phyloP scores from a whole-genome alignment of 805 yeast species.

The Henningerozyma blattae region DNA sequence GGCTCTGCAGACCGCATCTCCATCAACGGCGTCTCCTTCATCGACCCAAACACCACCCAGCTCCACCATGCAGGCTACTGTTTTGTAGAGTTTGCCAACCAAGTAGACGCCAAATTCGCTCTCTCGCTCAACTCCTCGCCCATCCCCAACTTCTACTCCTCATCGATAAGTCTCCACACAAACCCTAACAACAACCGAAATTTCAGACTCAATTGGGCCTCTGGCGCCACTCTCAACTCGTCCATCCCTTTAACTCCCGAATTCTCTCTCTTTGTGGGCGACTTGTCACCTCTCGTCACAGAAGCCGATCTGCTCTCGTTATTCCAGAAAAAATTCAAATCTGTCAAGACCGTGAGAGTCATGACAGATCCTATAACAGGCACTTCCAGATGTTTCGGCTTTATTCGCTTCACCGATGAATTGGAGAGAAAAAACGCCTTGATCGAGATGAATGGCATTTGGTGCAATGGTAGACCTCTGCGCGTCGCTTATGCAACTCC shows the following conservation, averaged over 20 bases:
- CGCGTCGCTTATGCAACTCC: constrained; percentile 76
- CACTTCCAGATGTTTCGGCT: constrained; percentile 68
- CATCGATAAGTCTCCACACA: constrained; percentile 13
- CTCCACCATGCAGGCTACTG: constrained; percentile 54
- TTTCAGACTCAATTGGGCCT: constrained; percentile 74
- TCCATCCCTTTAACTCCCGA: constrained; percentile 67
- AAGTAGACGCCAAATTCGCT: constrained; percentile 60
- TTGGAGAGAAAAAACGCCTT: constrained; percentile 57
- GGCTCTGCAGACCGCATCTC: neutral
- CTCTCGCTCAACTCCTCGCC: constrained; percentile 52
- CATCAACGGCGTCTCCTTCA: constrained; percentile 22
- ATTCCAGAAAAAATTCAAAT: constrained; percentile 52
- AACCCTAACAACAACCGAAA: constrained; percentile 37
- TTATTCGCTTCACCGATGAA: constrained; percentile 64
- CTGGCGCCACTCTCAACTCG: constrained; percentile 64
- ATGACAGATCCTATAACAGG: constrained; percentile 81
- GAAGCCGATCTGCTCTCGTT: constrained; percentile 67
- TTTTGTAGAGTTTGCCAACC: constrained; percentile 60
- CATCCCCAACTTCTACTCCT: constrained; percentile 37
- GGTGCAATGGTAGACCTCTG: constrained; percentile 69
- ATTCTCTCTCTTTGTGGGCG: constrained; percentile 73
- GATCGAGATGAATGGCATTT: constrained; percentile 64
- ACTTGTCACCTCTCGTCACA: constrained; percentile 63
- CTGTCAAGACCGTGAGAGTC: constrained; percentile 70
- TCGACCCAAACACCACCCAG: constrained; percentile 23